These are phyloP conservation scores for Cladochytrium replicatum DNA, from an alignment of 192 early-diverging fungal species.

Conservation along the genomic window DNA sequence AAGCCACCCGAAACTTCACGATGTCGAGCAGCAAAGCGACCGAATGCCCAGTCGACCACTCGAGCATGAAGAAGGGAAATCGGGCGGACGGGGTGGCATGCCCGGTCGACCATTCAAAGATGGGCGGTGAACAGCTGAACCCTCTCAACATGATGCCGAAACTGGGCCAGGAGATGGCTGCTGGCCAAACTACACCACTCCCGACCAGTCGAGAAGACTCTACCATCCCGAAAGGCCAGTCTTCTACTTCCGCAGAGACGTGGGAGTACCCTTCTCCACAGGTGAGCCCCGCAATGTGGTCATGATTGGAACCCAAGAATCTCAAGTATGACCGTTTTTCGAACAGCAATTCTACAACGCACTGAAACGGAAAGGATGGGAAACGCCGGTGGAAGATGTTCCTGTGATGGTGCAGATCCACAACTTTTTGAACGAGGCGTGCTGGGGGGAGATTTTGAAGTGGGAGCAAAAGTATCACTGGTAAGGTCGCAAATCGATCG, in stretches of 20 bases:
- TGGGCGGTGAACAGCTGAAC: constrained; percentile 38
- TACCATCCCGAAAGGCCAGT: constrained; percentile 61
- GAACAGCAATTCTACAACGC: constrained; percentile 71
- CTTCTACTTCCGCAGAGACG: constrained; percentile 2
- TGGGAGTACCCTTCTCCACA: constrained; percentile 32
- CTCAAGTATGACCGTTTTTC: neutral
- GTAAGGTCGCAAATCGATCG: no score
- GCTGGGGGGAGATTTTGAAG: constrained; percentile 87
- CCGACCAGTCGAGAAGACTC: constrained; percentile 73
- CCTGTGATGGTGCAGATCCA: constrained; percentile 95
- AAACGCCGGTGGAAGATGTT: constrained; percentile 69
- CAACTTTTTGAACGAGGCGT: constrained; percentile 94
- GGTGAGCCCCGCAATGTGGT: neutral
- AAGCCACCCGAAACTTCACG: no score
- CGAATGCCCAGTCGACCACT: constrained; percentile 49
- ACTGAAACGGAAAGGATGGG: constrained; percentile 72
- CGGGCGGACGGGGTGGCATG: constrained; percentile 10
- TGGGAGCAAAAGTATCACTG: constrained; percentile 64
- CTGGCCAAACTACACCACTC: constrained; percentile 56
- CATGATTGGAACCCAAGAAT: neutral
- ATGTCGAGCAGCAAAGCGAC: no score
- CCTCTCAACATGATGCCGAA: constrained; percentile 89
- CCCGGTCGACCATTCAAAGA: constrained; percentile 18
- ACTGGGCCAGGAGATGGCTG: constrained; percentile 54
- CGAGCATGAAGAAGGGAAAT: constrained; percentile 7